Evolutionary conservation across 2,329 filamentous ascomycete genomes (phyloP).

Genomic region (Diplocarpon mali): DNA sequence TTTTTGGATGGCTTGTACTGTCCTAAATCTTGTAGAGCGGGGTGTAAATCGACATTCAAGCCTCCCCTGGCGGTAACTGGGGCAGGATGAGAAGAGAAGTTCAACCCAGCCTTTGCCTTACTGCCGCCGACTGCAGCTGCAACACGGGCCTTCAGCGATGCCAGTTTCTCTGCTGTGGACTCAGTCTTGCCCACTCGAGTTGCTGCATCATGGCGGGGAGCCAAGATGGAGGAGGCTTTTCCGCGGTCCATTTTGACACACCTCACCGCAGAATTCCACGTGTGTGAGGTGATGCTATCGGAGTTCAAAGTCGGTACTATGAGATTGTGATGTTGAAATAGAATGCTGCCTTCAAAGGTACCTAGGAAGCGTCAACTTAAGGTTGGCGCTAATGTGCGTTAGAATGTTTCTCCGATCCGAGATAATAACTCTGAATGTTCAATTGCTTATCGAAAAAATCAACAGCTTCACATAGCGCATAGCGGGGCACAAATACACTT

Average conservation of each 20-base stretch:
- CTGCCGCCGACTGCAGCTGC: slow-evolving; percentile 56
- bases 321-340: too few species aligned
- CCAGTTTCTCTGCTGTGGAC: slow-evolving; percentile 54
- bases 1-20: slow-evolving; percentile 34
- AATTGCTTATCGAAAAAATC: too few species aligned
- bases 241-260: slow-evolving; percentile 39
- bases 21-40: slow-evolving; percentile 53
- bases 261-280: too few species aligned
- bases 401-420: too few species aligned
- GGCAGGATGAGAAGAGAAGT: slow-evolving; percentile 30
- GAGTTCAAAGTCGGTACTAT: too few species aligned
- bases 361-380: too few species aligned
- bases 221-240: slow-evolving; percentile 39
- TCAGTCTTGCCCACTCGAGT: slow-evolving; percentile 45
- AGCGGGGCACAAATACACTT: slow-evolving; percentile 1
- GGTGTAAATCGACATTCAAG: slow-evolving; percentile 37
- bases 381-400: too few species aligned
- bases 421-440: too few species aligned
- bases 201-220: slow-evolving; percentile 42
- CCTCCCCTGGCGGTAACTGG: slow-evolving; percentile 31
- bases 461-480: background rate
- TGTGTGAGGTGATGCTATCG: too few species aligned
- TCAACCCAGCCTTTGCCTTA: slow-evolving; percentile 35
- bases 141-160: slow-evolving; percentile 69
- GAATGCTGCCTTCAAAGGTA: too few species aligned